Conservation (phyloP, 495 filamentous ascomycete species). For the Bacidia rubella region DNA sequence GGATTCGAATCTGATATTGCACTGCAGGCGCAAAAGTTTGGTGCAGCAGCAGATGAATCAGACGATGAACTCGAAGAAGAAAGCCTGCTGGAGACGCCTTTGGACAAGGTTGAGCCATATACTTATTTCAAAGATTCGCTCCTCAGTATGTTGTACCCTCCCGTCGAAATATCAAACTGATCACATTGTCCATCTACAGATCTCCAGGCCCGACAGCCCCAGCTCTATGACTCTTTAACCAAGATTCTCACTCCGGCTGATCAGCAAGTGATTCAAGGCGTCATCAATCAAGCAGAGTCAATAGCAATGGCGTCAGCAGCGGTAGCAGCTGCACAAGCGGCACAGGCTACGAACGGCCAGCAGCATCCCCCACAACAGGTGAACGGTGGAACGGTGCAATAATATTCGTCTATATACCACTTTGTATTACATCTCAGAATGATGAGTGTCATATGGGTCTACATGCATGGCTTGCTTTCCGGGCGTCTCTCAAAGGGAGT, state of each 20-base stretch:
- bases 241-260: slow-evolving; percentile 68
- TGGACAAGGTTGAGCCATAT: slow-evolving; percentile 93
- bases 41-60: slow-evolving; percentile 54
- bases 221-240: slow-evolving; percentile 71
- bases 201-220: slow-evolving; percentile 80
- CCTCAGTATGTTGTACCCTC: slow-evolving; percentile 48
- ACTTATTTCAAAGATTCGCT: slow-evolving; percentile 68
- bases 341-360: slow-evolving; percentile 16
- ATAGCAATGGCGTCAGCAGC: slow-evolving; percentile 28
- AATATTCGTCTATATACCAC: not conserved
- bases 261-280: slow-evolving; percentile 63
- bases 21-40: slow-evolving; percentile 66
- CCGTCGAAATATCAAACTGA: not conserved
- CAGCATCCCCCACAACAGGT: not conserved
- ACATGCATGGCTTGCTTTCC: not conserved
- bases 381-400: not conserved
- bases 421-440: not conserved
- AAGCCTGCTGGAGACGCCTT: slow-evolving; percentile 76
- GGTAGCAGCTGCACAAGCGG: slow-evolving; percentile 11
- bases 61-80: slow-evolving; percentile 90
- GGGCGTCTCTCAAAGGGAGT: too few relatives aligned
- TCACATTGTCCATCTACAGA: slow-evolving; percentile 34
- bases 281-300: slow-evolving; percentile 66
- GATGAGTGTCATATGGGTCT: not conserved
- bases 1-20: slow-evolving; percentile 10